Percentiles rank a stretch among this genome's conserved stretches.
phyloP scores from a whole-genome alignment of 352 stramenopile genomes.

The Blastocystis sp. region DNA sequence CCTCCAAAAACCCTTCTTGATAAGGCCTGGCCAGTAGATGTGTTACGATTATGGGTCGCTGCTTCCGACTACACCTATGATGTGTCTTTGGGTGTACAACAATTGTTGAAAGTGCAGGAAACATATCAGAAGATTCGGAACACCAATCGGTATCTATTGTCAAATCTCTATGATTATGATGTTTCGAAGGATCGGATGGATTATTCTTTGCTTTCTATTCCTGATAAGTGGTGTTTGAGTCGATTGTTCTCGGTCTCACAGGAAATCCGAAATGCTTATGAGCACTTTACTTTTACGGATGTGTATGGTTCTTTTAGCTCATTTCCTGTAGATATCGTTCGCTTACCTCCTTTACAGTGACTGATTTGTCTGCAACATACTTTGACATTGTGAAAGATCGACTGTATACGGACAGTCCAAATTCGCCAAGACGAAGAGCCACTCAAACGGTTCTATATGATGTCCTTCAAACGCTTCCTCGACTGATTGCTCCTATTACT shows the following conservation, averaged over 20 bases:
- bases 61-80: slow-evolving; percentile 91
- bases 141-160: slow-evolving; percentile 87
- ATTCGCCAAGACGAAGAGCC: not conserved
- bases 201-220: not conserved
- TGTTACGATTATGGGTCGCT: slow-evolving; percentile 91
- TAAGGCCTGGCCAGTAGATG: slow-evolving; percentile 72
- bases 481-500: not conserved
- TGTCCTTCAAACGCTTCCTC: not conserved
- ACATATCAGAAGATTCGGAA: slow-evolving; percentile 85
- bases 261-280: not conserved
- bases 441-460: slow-evolving; percentile 9
- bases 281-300: not conserved
- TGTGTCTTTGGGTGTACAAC: slow-evolving; percentile 82
- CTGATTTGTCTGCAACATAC: slow-evolving; percentile 17
- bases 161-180: slow-evolving; percentile 38
- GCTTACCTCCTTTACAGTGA: not conserved
- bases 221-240: not conserved
- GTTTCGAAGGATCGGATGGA: not conserved
- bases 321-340: not conserved
- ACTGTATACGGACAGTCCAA: slow-evolving; percentile 22
- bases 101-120: slow-evolving; percentile 79
- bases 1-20: slow-evolving; percentile 65
- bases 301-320: not conserved
- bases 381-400: slow-evolving; percentile 60
- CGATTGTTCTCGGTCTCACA: not conserved